A percentile compares a stretch with the other conserved stretches of the same genome.
Evolutionary conservation across 345 rosid species (phyloP).

Genomic region (Dipteronia dyeriana): DNA sequence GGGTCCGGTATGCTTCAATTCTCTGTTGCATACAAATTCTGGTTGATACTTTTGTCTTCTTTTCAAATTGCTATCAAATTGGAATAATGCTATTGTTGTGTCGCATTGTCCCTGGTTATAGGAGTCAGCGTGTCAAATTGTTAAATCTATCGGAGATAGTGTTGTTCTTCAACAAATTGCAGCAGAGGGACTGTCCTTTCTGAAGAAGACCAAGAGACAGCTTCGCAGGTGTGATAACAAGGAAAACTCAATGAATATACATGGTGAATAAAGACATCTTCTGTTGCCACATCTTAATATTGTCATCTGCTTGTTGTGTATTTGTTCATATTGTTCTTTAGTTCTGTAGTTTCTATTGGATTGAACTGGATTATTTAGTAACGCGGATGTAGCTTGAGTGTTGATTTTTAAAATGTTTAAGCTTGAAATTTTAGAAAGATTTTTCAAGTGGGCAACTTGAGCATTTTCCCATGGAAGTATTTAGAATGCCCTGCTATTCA

Average conservation of each 20-base stretch:
- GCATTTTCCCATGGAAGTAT: background rate
- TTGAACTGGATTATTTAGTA: background rate
- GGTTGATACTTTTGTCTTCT: background rate
- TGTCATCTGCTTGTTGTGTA: slow-evolving; percentile 15
- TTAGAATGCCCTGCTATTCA: background rate
- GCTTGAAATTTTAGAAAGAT: slow-evolving; percentile 1
- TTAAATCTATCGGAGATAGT: slow-evolving; percentile 68
- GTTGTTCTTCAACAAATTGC: slow-evolving; percentile 55
- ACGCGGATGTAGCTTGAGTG: background rate
- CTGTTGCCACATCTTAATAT: slow-evolving; percentile 10
- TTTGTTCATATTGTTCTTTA: background rate
- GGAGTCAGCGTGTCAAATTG: slow-evolving; percentile 82
- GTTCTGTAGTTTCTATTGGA: background rate
- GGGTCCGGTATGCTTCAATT: slow-evolving; percentile 59
- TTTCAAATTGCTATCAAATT: slow-evolving; percentile 2
- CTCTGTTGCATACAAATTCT: slow-evolving; percentile 23
- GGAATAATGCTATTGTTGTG: slow-evolving; percentile 13
- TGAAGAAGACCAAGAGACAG: slow-evolving; percentile 40
- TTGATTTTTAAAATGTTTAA: background rate
- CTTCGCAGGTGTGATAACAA: slow-evolving; percentile 31
- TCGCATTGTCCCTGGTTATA: slow-evolving; percentile 29
- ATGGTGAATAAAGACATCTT: slow-evolving; percentile 43
- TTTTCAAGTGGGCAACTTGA: background rate
- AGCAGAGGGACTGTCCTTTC: slow-evolving; percentile 59
- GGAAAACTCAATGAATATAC: slow-evolving; percentile 30